Percentiles rank a stretch among this genome's conserved stretches.
Evolutionary conservation across 169 alveolate genomes (phyloP).

Genomic region (Eimeria praecox): DNA sequence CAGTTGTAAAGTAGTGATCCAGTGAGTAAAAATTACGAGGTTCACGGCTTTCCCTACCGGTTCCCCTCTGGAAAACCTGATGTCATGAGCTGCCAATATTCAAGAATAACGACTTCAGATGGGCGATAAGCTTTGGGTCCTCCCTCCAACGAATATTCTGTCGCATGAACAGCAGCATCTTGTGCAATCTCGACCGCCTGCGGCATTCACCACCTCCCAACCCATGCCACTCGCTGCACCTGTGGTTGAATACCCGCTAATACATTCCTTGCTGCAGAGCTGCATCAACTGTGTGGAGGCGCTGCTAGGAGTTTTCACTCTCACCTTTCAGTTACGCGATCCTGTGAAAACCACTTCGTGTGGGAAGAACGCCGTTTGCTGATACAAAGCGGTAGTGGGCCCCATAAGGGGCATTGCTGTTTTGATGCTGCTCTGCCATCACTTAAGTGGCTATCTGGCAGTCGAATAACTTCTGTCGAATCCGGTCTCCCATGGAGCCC

Average conservation of each 20-base stretch:
- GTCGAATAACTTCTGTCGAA: neutral
- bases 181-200: slow-evolving; percentile 76
- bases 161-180: slow-evolving; percentile 71
- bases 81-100: slow-evolving; percentile 1
- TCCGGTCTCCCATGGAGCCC: neutral
- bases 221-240: neutral
- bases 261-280: neutral
- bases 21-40: neutral
- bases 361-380: slow-evolving; percentile 70
- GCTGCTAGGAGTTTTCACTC: neutral
- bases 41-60: neutral
- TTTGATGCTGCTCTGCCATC: neutral
- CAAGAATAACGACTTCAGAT: slow-evolving; percentile 29
- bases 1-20: slow-evolving; percentile 20
- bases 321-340: slow-evolving; percentile 64
- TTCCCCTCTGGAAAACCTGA: neutral
- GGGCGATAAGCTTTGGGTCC: slow-evolving; percentile 53
- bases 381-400: slow-evolving; percentile 46
- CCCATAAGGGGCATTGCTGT: slow-evolving; percentile 21
- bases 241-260: neutral
- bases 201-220: neutral
- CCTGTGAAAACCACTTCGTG: slow-evolving; percentile 76
- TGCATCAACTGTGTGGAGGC: neutral
- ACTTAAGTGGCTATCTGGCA: neutral
- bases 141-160: slow-evolving; percentile 71